phyloP scores from a whole-genome alignment of 805 yeast species.

The Candida qinlingensis region DNA sequence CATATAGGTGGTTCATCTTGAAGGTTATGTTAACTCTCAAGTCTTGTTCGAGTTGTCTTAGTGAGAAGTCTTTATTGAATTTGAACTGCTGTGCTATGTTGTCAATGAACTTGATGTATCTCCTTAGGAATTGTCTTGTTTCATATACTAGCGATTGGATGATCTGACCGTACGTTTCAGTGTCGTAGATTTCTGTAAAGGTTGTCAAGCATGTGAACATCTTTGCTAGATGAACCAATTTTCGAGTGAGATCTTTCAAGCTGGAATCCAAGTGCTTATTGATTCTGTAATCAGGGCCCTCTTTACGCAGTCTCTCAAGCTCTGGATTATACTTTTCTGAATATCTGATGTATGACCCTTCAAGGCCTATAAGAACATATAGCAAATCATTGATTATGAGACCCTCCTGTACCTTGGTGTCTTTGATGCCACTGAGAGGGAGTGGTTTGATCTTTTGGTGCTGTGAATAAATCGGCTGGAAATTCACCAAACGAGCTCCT shows the following conservation, averaged over 20 bases:
- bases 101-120: constrained; percentile 30
- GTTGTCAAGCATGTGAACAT: constrained; percentile 51
- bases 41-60: constrained; percentile 53
- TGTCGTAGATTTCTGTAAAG: constrained; percentile 58
- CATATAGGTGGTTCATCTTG: constrained; percentile 51
- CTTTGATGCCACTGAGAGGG: constrained; percentile 42
- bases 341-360: constrained; percentile 73
- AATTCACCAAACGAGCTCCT: constrained; percentile 23
- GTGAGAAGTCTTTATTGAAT: constrained; percentile 45
- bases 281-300: constrained; percentile 73
- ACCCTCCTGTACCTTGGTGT: constrained; percentile 62
- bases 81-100: constrained; percentile 51
- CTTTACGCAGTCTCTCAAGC: constrained; percentile 34
- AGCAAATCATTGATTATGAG: constrained; percentile 66
- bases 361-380: constrained; percentile 62
- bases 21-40: constrained; percentile 32
- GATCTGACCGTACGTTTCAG: constrained; percentile 57
- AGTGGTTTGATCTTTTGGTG: constrained; percentile 34
- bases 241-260: constrained; percentile 61
- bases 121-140: constrained; percentile 40
- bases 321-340: constrained; percentile 53
- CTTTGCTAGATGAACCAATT: constrained; percentile 58
- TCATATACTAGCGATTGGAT: constrained; percentile 68
- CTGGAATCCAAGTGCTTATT: constrained; percentile 70
- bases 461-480: constrained; percentile 30